Evolutionary conservation across 306 rosid species (phyloP).

Genomic region (barrel medic (Medicago truncatula)): MtrunA17r5.0-ANR NC_053047.1:23282001-23282500

Average conservation of each 20-base stretch:
- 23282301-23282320: not conserved
- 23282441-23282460: constrained; percentile 50
- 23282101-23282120: no score
- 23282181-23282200: constrained; percentile 33
- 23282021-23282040: no score
- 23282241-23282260: not conserved
- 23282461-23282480: constrained; percentile 65
- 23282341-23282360: constrained; percentile 60
- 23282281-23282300: not conserved
- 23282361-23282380: constrained; percentile 42
- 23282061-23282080: no score
- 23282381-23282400: constrained; percentile 42
- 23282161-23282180: not conserved
- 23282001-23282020: no score
- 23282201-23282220: not conserved
- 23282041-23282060: no score
- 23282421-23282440: constrained; percentile 50
- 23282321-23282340: constrained; percentile 54
- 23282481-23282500: constrained; percentile 44
- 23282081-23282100: no score
- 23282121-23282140: not conserved
- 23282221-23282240: not conserved
- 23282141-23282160: not conserved
- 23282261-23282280: not conserved
- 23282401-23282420: constrained; percentile 51